Evolutionary conservation across 1,139 yeast species (phyloP), one percentile per base, ranked within the genome.

Genomic region (Pichia sp.): DNA sequence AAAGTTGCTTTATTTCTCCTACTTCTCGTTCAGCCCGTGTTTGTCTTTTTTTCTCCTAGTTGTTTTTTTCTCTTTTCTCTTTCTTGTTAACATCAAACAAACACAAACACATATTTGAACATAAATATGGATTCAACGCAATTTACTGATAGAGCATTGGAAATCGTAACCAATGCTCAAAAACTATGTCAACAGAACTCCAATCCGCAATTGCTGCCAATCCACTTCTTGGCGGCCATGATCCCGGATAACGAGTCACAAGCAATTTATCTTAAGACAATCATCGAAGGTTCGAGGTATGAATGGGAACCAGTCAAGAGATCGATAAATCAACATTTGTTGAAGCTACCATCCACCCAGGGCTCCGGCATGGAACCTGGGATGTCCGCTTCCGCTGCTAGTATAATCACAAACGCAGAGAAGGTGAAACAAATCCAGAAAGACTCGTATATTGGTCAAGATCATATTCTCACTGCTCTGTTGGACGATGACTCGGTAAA

Each of bases 201-300:
- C 54, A 92, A 93, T 71, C 77, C 95, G 10, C 95, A 89, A 66
- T 76, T 95, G 60, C 74, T 82, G 55, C 99, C 99, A 27, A 71
- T 92, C 59, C 99, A 93, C 71, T 73, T 93, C 59, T 76, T 93
- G 61, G 97, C 96, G 20, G 97, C 98, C 17, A 87, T 93, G 85
- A 86, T 90, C 33, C 87, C 91, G 45, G 57, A 56, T n/a, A 52
- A 60, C 63, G 86, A 85, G 43, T 75, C 87, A 3, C 56, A 58
- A 33, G 78, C 85, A 6, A 75, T 82, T 43, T 93, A 91, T 70
- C 74, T 93, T 58, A 87, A 90, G 68, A 87, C 96, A n/a, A 76
- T 93, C 53, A 74, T 89, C 34, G 95, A 91, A 65, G 88, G 86
- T 69, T 96, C 92, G 8, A 80, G 97, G 59, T 91, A 84, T 67